Evolutionary conservation across 2,329 filamentous ascomycete genomes (phyloP).

Genomic region (Ramularia endophylla): DNA sequence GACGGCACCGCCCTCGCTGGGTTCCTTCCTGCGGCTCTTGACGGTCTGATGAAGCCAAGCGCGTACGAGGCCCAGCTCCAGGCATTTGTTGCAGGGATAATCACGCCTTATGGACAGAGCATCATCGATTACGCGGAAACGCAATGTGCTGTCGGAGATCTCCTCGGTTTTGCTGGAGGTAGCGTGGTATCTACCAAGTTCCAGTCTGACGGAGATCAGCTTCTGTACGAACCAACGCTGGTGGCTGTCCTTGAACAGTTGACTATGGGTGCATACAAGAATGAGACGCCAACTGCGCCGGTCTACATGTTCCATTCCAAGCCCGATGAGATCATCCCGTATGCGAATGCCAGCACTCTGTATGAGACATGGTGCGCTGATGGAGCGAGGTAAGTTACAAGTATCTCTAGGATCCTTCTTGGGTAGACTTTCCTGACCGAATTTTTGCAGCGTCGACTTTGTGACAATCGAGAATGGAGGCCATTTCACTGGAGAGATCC

Average conservation of each 20-base stretch:
- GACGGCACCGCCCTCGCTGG: slow-evolving; percentile 23
- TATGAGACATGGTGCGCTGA: slow-evolving; percentile 23
- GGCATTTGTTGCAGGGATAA: slow-evolving; percentile 14
- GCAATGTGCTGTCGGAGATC: slow-evolving; percentile 19
- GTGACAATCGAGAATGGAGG: slow-evolving; percentile 23
- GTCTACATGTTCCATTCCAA: slow-evolving; percentile 26
- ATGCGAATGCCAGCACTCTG: slow-evolving; percentile 22
- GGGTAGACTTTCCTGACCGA: too few relatives aligned
- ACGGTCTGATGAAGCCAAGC: slow-evolving; percentile 18
- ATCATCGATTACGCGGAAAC: slow-evolving; percentile 15
- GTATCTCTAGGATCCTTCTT: too few relatives aligned
- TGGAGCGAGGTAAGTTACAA: slow-evolving; percentile 14
- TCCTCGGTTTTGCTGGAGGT: slow-evolving; percentile 20
- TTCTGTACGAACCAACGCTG: slow-evolving; percentile 22
- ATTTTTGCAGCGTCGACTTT: slow-evolving; percentile 16
- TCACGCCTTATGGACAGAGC: slow-evolving; percentile 18
- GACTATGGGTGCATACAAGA: slow-evolving; percentile 19
- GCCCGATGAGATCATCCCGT: slow-evolving; percentile 28
- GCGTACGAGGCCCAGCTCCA: slow-evolving; percentile 21
- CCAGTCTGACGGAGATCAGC: slow-evolving; percentile 18
- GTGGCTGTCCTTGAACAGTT: slow-evolving; percentile 13
- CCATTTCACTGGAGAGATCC: slow-evolving; percentile 23
- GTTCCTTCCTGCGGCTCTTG: slow-evolving; percentile 23
- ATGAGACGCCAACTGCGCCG: slow-evolving; percentile 23
- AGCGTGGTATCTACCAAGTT: slow-evolving; percentile 13